Evolutionary conservation across 139 green algal species (phyloP).

Genomic region (Edaphochlamys debaryana): DNA sequence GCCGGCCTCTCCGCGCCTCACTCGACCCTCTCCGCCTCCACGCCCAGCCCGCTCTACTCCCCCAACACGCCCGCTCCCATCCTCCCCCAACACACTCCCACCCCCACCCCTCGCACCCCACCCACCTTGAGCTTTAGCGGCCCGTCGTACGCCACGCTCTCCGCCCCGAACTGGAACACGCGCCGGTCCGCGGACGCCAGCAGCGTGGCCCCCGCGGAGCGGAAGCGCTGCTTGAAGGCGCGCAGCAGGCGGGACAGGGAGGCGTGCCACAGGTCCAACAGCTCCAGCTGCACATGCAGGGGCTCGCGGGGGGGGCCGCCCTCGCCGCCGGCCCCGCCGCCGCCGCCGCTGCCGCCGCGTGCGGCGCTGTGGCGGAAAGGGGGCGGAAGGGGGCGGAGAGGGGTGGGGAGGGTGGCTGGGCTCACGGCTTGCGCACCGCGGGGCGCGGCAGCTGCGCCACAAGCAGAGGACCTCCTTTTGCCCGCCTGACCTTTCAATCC

Average conservation of each 20-base stretch:
- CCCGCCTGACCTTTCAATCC: too few relatives aligned
- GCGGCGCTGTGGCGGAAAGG: neutral
- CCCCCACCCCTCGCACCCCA: too few relatives aligned
- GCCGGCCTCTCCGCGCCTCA: too few relatives aligned
- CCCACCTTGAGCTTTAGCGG: constrained; percentile 65
- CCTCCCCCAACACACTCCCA: too few relatives aligned
- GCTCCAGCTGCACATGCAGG: constrained; percentile 74
- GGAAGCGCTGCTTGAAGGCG: constrained; percentile 79
- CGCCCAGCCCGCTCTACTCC: too few relatives aligned
- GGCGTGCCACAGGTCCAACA: constrained; percentile 74
- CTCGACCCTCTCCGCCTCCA: too few relatives aligned
- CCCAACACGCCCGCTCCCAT: too few relatives aligned
- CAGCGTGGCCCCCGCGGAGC: constrained; percentile 50
- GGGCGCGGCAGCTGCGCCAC: too few relatives aligned
- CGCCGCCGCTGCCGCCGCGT: neutral
- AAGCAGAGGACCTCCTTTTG: too few relatives aligned
- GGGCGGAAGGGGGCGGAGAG: too few relatives aligned
- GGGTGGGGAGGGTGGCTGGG: too few relatives aligned
- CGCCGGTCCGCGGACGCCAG: constrained; percentile 67
- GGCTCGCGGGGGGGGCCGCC: constrained; percentile 29
- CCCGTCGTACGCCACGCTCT: constrained; percentile 77
- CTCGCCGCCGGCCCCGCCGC: neutral
- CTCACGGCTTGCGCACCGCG: too few relatives aligned
- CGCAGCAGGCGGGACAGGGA: constrained; percentile 51
- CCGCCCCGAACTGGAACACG: constrained; percentile 59